Evolutionary conservation across 371 early-diverging fungal genomes (phyloP).

Genomic region (Rhizopus microsporus): DNA sequence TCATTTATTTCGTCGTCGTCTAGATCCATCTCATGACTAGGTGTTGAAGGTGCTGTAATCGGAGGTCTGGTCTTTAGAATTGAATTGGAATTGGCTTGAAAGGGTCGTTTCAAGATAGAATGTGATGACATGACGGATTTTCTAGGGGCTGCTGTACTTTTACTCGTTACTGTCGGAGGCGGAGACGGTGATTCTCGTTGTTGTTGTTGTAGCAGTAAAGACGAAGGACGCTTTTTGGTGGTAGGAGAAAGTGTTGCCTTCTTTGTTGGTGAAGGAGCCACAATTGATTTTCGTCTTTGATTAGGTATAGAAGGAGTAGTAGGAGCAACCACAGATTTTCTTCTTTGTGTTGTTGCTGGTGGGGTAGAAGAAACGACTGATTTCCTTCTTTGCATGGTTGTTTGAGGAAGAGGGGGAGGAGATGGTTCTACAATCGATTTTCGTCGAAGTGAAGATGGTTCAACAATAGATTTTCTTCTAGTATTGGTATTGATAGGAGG

Average conservation of each 20-base stretch:
- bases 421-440: slow-evolving; percentile 4
- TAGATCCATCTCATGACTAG: slow-evolving; percentile 16
- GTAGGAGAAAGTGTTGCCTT: slow-evolving; percentile 3
- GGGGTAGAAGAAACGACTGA: neutral
- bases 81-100: neutral
- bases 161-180: slow-evolving; percentile 1
- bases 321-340: slow-evolving; percentile 4
- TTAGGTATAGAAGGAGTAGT: neutral
- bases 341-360: neutral
- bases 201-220: slow-evolving; percentile 15
- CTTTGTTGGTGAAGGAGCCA: neutral
- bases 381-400: neutral
- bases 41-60: slow-evolving; percentile 24
- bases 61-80: slow-evolving; percentile 17
- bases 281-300: slow-evolving; percentile 6
- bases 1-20: slow-evolving; percentile 17
- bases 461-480: slow-evolving; percentile 20
- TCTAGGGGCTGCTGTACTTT: slow-evolving; percentile 8
- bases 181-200: slow-evolving; percentile 4
- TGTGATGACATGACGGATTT: slow-evolving; percentile 3
- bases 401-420: neutral
- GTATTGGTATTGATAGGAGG: slow-evolving; percentile 6
- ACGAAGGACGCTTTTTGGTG: slow-evolving; percentile 20
- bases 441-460: slow-evolving; percentile 8
- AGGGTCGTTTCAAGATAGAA: slow-evolving; percentile 5